Evolutionary conservation across 176 grass and related monocot species (phyloP).

Genomic region (Puccinellia tenuiflora): DNA sequence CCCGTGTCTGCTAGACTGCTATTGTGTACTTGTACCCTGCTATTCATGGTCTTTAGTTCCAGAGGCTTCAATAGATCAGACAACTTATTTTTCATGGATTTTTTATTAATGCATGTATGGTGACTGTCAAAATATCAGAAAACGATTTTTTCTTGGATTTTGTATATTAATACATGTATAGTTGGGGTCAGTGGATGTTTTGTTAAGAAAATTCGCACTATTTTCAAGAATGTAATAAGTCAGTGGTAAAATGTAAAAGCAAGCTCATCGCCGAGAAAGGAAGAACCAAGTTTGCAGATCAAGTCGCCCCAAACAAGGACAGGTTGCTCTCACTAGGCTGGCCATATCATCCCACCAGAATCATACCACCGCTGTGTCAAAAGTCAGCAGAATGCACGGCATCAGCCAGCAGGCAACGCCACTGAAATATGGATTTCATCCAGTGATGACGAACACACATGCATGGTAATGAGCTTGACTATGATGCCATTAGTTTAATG

Average conservation of each 20-base stretch:
- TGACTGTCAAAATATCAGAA: too few species aligned
- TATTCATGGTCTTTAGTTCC: too few species aligned
- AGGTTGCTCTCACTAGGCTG: not conserved
- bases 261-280: not conserved
- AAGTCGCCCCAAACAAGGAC: too few species aligned
- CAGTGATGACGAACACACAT: not conserved
- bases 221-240: too few species aligned
- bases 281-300: not conserved
- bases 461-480: not conserved
- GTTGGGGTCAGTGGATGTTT: too few species aligned
- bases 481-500: slow-evolving; percentile 25
- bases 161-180: too few species aligned
- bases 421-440: not conserved
- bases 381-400: not conserved
- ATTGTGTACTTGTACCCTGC: too few species aligned
- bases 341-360: not conserved
- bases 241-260: not conserved
- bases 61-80: too few species aligned
- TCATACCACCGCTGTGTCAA: not conserved
- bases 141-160: too few species aligned
- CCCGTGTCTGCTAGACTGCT: too few species aligned
- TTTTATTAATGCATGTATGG: too few species aligned
- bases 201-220: too few species aligned
- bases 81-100: not conserved
- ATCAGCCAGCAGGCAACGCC: not conserved